Evolutionary conservation across 139 green algal species (phyloP).

Genomic region (Picochlorum sp.): DNA sequence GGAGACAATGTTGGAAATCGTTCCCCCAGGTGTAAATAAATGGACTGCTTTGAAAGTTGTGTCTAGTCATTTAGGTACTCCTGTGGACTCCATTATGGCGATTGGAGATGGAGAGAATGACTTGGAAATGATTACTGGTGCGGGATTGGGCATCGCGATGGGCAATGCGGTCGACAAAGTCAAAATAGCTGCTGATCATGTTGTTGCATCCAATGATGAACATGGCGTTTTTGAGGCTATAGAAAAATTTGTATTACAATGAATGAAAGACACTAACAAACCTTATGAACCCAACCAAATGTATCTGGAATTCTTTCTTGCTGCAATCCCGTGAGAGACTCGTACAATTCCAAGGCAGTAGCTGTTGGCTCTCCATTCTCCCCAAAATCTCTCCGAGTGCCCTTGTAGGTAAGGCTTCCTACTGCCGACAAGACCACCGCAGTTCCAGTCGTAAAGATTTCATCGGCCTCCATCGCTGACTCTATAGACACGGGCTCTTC

Average conservation of each 20-base stretch:
- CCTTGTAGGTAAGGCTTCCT: slow-evolving; percentile 81
- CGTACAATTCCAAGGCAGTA: slow-evolving; percentile 78
- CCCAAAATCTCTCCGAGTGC: slow-evolving; percentile 27
- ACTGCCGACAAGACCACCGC: slow-evolving; percentile 96
- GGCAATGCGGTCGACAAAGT: slow-evolving; percentile 76
- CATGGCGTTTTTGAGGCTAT: slow-evolving; percentile 88
- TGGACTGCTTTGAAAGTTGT: slow-evolving; percentile 47
- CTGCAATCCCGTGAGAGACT: slow-evolving; percentile 80
- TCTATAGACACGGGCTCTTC: slow-evolving; percentile 68
- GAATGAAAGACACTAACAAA: slow-evolving; percentile 17
- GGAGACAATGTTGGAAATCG: slow-evolving; percentile 86
- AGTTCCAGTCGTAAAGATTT: slow-evolving; percentile 90
- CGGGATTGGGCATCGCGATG: slow-evolving; percentile 89
- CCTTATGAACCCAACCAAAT: slow-evolving; percentile 70
- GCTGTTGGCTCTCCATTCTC: slow-evolving; percentile 21
- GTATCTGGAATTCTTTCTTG: slow-evolving; percentile 56
- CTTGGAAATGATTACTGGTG: slow-evolving; percentile 65
- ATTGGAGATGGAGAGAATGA: slow-evolving; percentile 84
- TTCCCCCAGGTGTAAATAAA: slow-evolving; percentile 85
- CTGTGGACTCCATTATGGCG: slow-evolving; percentile 56
- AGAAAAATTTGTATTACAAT: slow-evolving; percentile 70
- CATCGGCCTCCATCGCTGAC: slow-evolving; percentile 80
- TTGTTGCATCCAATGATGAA: slow-evolving; percentile 69
- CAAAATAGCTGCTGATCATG: slow-evolving; percentile 38
- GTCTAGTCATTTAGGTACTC: slow-evolving; percentile 16